Conservation (phyloP, 1,139 yeast genomes). For the Scheffersomyces stambukii region DNA sequence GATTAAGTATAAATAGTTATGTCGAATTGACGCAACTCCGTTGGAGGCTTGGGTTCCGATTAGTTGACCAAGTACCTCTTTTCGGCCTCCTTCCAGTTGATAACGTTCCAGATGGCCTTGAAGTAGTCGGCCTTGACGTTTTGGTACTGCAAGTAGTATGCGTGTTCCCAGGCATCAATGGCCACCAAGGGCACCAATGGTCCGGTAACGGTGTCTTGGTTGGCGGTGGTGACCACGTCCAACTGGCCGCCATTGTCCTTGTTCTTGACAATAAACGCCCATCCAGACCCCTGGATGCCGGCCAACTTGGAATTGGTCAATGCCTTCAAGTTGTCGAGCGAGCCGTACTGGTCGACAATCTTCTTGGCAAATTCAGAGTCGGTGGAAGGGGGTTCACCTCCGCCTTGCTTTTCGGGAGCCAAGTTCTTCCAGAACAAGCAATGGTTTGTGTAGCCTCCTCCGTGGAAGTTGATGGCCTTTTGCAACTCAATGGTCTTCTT, state of each 20-base stretch:
- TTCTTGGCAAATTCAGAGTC: conserved; percentile 58
- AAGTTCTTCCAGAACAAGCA: conserved; percentile 86
- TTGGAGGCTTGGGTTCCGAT: too few relatives aligned
- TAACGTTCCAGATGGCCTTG: conserved; percentile 94
- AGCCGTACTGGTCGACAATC: conserved; percentile 67
- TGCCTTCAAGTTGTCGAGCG: conserved; percentile 66
- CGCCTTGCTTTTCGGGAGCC: conserved; percentile 78
- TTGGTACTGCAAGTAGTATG: conserved; percentile 93
- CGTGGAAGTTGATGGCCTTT: conserved; percentile 85
- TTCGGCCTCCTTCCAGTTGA: conserved; percentile 95
- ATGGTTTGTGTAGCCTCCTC: conserved; percentile 92
- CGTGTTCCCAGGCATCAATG: conserved; percentile 98
- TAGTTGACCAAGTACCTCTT: too few relatives aligned
- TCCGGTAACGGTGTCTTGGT: conserved; percentile 87
- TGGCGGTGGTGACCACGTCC: conserved; percentile 81
- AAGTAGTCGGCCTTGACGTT: conserved; percentile 93
- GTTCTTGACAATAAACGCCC: conserved; percentile 95
- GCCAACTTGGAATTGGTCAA: conserved; percentile 78
- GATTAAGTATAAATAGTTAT: too few relatives aligned
- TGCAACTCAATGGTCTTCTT: conserved; percentile 69
- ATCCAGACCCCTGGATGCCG: conserved; percentile 95
- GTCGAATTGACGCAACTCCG: conserved; percentile 10
- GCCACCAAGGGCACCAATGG: conserved; percentile 78
- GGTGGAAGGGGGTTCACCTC: conserved; percentile 74
- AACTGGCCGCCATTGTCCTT: conserved; percentile 69